Base-by-base conservation (phyloP, 2,329 filamentous ascomycete genomes). In the Penicillium sp. region DNA sequence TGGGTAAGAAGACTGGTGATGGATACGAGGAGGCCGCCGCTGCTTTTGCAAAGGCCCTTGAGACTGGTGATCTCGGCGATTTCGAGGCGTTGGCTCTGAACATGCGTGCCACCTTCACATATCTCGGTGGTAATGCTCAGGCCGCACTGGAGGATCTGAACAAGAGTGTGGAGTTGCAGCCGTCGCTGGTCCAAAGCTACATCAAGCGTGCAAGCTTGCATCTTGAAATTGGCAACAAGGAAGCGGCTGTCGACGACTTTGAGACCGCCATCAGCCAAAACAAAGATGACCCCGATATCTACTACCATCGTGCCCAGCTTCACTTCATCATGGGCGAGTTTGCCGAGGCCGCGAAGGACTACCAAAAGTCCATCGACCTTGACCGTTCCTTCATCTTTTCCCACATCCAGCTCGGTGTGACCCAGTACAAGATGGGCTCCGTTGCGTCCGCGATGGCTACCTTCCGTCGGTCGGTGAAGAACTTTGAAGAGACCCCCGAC, bases 151-250 rank as follows among this genome's bases (percentile, higher is more conserved):
- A 75, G 27, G 92, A 96, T 61, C 77, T 98, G 58, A 86, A 88
- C 65, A 92, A 85, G 78, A 94, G 87, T 65, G 84, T 96, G 42
- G 86, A 95, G 66, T 73, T 96, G 31, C 83, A 96, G 57, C 85
- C 87, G 10, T 73, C 78, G 6, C 74, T 96, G 70, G 93, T 88
- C 6, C 92, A 98, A 71, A 95, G 86, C 71, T 96, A 93, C 66
- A 95, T 98, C 71, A 98, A 98, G 76, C 84, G 92, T 43, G 92
- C 92, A 38, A 96, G 89, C 75, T 94, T 98, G 83, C 86, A 93
- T 65, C 75, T 98, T 26, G 92, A 98, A 70, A 80, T 92, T 44
- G 89, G 84, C 84, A 82, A 90, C 58, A 84, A 86, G 37, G 84
- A 88, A n/a, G 82, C 82, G 59, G 90, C 92, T 28, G 82, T 87